A percentile compares a stretch with the other conserved stretches of the same genome.
phyloP scores from a whole-genome alignment of 208 protist species.

The Ichthyophonus hoferi region DNA sequence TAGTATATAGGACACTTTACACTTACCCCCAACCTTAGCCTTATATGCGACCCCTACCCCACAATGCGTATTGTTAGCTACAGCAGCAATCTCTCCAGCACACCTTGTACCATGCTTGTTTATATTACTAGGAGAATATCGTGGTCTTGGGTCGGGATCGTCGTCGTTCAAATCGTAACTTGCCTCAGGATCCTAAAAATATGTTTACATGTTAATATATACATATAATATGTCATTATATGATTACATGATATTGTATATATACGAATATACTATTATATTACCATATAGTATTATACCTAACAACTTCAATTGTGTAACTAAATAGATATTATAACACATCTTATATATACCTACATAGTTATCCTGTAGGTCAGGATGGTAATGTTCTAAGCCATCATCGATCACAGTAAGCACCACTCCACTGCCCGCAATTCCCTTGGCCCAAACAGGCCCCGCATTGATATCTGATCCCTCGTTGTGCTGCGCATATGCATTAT shows the following conservation, averaged over 20 bases:
- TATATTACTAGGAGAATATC: background rate
- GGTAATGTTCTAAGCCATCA: slow-evolving; percentile 41
- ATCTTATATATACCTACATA: slow-evolving; percentile 36
- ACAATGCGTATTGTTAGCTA: slow-evolving; percentile 29
- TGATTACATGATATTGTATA: no score
- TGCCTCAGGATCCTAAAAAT: slow-evolving; percentile 1
- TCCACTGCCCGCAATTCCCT: slow-evolving; percentile 34
- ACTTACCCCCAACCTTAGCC: background rate
- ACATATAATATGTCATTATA: no score
- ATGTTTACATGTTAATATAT: no score
- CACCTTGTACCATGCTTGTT: slow-evolving; percentile 52
- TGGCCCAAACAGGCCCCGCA: slow-evolving; percentile 23
- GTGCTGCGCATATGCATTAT: background rate
- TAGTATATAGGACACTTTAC: no score
- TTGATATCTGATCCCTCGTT: slow-evolving; percentile 17
- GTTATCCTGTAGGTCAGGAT: slow-evolving; percentile 37
- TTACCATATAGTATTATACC: no score
- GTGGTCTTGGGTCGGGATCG: slow-evolving; percentile 31
- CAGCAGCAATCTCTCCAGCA: slow-evolving; percentile 40
- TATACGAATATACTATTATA: no score
- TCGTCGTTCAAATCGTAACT: slow-evolving; percentile 33
- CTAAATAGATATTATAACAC: no score
- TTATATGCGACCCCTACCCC: slow-evolving; percentile 41
- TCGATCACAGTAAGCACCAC: slow-evolving; percentile 42
- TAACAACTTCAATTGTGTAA: no score